Evolutionary conservation across 805 yeast species (phyloP), one percentile per base, ranked within the genome.

Genomic region (Debaryomyces maramus): DNA sequence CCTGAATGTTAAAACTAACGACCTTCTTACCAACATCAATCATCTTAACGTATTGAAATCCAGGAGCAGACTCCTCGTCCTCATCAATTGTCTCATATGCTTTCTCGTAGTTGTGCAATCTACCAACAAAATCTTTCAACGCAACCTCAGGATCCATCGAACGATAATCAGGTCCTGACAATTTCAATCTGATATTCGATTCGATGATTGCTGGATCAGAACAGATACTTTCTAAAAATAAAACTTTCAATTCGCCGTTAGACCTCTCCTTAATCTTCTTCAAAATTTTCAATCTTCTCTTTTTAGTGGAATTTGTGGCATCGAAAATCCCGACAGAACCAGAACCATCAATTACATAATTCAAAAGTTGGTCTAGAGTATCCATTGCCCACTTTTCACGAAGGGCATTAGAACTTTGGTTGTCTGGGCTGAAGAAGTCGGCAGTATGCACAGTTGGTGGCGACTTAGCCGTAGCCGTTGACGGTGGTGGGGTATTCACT

Each of bases 321-420:
- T 85, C 95, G 58, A 85, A 85, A 7, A 91, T 88, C 2, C 97
- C 99, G 6, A 91, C 97, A 5, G 90, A 81, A 2, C 98, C 98
- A 22, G 82, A 79, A 0, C 88, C 95, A 10, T 78, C 73, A 34
- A 89, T 59, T 4, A 93, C 75, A 62, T 87, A 90, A 50, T 90
- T 91, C 24, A 91, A 67, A 40, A 91, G 64, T 53, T 84, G 85
- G 44, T 88, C 91, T 41, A 91, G 67, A 0, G 99, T 91, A 48
- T 91, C 96, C 80, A 85, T 82, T 0, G 99, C 99, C 98, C 98
- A 93, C 60, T 85, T 78, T 55, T 91, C 97, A 45, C 98, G 77
- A 32, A 88, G 67, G 22, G 73, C 69, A 3, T 78, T 78, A 13
- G 84, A 79, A 10, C 77, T 67, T 29, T 70, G 63, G 60, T 93